phyloP scores from a whole-genome alignment of 2,329 filamentous ascomycete species.

The Kalmusia sp. region DNA sequence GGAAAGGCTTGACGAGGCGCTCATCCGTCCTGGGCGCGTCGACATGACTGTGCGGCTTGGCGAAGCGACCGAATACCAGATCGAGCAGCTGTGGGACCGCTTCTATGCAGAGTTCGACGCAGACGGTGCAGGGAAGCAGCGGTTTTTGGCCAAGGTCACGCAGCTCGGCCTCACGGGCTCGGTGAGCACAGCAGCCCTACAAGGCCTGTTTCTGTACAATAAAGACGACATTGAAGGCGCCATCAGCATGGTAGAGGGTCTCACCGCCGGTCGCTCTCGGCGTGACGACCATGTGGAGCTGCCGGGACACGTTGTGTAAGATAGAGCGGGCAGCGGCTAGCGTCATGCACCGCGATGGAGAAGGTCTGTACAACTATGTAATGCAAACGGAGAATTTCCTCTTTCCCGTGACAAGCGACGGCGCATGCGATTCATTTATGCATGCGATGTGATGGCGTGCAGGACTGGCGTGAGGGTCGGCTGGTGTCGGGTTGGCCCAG shows the following conservation, averaged over 20 bases:
- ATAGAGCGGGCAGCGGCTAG: slow-evolving; percentile 15
- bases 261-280: slow-evolving; percentile 48
- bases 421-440: background rate
- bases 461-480: slow-evolving; percentile 5
- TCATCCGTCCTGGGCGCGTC: slow-evolving; percentile 89
- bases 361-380: slow-evolving; percentile 12
- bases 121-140: slow-evolving; percentile 66
- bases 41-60: slow-evolving; percentile 93
- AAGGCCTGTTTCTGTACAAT: slow-evolving; percentile 94
- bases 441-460: slow-evolving; percentile 3
- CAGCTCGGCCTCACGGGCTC: slow-evolving; percentile 74
- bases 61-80: slow-evolving; percentile 85
- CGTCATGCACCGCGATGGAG: slow-evolving; percentile 15
- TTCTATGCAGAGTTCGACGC: slow-evolving; percentile 87
- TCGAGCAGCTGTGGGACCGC: slow-evolving; percentile 86
- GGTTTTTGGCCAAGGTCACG: slow-evolving; percentile 75
- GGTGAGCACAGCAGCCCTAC: slow-evolving; percentile 87
- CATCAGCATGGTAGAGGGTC: slow-evolving; percentile 76
- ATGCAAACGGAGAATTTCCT: slow-evolving; percentile 1
- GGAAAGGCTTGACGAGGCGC: slow-evolving; percentile 84
- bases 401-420: background rate
- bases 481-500: background rate
- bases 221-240: slow-evolving; percentile 90
- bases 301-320: slow-evolving; percentile 37
- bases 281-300: slow-evolving; percentile 36